phyloP scores from a whole-genome alignment of 2,329 filamentous ascomycete genomes.

The Saccharata proteae region DNA sequence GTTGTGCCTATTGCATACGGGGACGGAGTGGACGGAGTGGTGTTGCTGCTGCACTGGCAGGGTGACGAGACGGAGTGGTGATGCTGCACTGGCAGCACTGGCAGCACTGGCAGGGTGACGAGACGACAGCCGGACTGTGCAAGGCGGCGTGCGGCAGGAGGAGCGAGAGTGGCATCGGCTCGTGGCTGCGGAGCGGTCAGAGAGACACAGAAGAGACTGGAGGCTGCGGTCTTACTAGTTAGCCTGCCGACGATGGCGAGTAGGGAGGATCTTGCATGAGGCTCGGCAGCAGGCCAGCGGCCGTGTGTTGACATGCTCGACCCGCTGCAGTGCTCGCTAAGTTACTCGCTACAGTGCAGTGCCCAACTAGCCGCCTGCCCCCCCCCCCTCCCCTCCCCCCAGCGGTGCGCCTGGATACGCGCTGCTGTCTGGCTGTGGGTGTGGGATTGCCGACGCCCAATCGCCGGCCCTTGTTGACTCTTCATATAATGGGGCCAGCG shows the following conservation, averaged over 20 bases:
- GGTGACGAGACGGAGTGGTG: conserved; percentile 7
- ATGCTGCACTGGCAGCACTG: conserved; percentile 6
- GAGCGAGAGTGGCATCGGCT: too few species aligned
- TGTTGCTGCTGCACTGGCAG: conserved; percentile 5
- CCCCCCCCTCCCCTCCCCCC: too few species aligned
- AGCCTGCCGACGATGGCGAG: conserved; percentile 8
- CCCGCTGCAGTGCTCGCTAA: conserved; percentile 5
- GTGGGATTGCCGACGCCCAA: too few species aligned
- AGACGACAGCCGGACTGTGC: not conserved
- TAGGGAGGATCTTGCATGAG: conserved; percentile 9
- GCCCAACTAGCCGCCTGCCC: not conserved
- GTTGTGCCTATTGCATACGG: conserved; percentile 4
- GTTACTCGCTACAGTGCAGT: not conserved
- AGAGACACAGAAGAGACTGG: conserved; percentile 6
- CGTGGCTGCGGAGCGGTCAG: conserved; percentile 9
- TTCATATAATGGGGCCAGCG: too few species aligned
- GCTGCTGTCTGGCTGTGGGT: too few species aligned
- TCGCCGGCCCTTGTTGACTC: too few species aligned
- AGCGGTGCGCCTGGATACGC: too few species aligned
- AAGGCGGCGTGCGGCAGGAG: conserved; percentile 2
- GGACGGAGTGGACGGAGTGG: conserved; percentile 6
- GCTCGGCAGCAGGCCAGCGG: too few species aligned
- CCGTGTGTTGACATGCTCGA: conserved; percentile 5
- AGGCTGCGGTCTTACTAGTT: too few species aligned
- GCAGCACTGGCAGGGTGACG: conserved; percentile 7